Percentiles rank a stretch among this genome's conserved stretches.
phyloP scores from a whole-genome alignment of 2,329 filamentous ascomycete species.

The Phyllachora maydis region DNA sequence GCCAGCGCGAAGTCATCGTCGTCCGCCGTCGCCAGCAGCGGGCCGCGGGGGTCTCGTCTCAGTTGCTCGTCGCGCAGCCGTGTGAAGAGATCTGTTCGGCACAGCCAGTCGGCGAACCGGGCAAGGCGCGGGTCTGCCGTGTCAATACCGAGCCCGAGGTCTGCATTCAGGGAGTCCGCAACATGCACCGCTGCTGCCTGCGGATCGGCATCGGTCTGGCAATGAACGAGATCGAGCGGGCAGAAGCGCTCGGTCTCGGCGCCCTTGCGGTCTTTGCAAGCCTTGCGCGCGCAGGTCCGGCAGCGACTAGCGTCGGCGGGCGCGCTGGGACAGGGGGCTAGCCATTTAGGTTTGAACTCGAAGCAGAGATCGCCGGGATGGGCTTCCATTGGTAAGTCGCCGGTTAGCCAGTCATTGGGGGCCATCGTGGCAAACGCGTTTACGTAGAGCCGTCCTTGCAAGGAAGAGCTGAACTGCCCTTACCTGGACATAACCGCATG shows the following conservation, averaged over 20 bases:
- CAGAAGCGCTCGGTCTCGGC: constrained; percentile 21
- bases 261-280: constrained; percentile 11
- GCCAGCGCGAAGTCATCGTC: constrained; percentile 38
- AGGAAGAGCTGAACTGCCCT: constrained; percentile 5
- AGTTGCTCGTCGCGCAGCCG: constrained; percentile 13
- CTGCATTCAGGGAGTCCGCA: constrained; percentile 2
- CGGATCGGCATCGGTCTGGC: constrained; percentile 3
- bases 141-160: constrained; percentile 3
- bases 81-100: constrained; percentile 14
- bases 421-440: no score
- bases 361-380: constrained; percentile 20
- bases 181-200: constrained; percentile 3
- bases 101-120: constrained; percentile 16
- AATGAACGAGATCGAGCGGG: constrained; percentile 35
- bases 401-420: no score
- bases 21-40: constrained; percentile 15
- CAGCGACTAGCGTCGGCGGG: constrained; percentile 42
- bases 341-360: constrained; percentile 77
- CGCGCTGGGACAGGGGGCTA: constrained; percentile 53
- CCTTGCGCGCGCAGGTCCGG: constrained; percentile 47
- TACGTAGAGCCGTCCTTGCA: neutral
- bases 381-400: constrained; percentile 4
- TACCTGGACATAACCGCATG: no score
- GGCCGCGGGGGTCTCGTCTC: constrained; percentile 18
- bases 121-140: constrained; percentile 7